phyloP scores from a whole-genome alignment of 2,329 filamentous ascomycete genomes.

The Hypoxylon sp. region DNA sequence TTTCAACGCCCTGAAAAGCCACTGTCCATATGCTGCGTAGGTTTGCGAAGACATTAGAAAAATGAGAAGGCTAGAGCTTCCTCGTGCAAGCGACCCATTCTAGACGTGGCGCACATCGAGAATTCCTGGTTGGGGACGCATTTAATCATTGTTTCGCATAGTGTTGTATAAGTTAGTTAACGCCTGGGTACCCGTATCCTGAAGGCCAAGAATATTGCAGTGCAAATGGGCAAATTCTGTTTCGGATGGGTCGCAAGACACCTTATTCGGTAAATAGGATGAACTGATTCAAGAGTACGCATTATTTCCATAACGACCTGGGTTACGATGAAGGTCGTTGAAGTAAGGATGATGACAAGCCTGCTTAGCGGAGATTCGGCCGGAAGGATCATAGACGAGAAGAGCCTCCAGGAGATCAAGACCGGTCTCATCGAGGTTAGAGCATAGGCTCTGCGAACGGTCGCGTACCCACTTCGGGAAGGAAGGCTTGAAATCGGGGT shows the following conservation, averaged over 20 bases:
- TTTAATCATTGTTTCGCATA: constrained; percentile 23
- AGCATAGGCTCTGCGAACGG: constrained; percentile 74
- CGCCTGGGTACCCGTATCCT: constrained; percentile 48
- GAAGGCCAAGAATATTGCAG: constrained; percentile 48
- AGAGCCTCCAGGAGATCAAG: constrained; percentile 78
- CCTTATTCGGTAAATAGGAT: constrained; percentile 15
- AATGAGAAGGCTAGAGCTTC: constrained; percentile 29
- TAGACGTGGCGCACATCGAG: constrained; percentile 24
- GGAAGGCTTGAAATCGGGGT: constrained; percentile 92
- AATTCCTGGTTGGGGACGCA: constrained; percentile 22
- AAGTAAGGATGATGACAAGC: constrained; percentile 90
- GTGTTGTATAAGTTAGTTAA: constrained; percentile 24
- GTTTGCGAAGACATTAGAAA: constrained; percentile 42
- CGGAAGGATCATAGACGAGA: constrained; percentile 89
- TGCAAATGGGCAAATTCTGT: constrained; percentile 39
- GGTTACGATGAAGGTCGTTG: constrained; percentile 55
- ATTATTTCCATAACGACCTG: constrained; percentile 42
- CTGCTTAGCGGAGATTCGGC: constrained; percentile 90
- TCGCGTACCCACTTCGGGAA: constrained; percentile 93
- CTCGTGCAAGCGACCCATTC: constrained; percentile 23
- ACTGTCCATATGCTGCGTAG: constrained; percentile 40
- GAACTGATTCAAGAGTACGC: constrained; percentile 42
- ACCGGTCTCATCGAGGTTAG: constrained; percentile 79
- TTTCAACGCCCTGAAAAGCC: constrained; percentile 43
- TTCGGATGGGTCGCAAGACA: constrained; percentile 29